Evolutionary conservation across 2,329 filamentous ascomycete genomes (phyloP).

Genomic region (Pseudogymnoascus pannorum): DNA sequence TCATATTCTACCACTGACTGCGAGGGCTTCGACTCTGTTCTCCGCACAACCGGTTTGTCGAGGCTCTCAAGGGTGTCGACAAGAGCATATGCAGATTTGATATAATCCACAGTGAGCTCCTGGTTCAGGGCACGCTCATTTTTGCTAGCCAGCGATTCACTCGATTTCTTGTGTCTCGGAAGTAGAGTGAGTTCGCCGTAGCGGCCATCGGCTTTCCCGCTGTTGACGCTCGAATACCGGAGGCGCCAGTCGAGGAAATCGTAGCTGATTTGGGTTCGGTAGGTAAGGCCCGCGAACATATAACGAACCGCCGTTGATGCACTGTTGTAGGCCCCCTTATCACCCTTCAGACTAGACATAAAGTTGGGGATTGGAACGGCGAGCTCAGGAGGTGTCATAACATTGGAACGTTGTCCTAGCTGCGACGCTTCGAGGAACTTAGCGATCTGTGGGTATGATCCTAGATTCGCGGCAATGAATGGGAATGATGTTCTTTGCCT

Average conservation of each 20-base stretch:
- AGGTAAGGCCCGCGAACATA: conserved; percentile 26
- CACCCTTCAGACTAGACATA: conserved; percentile 13
- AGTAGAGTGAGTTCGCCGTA: not conserved
- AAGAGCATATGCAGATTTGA: not conserved
- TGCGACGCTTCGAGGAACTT: conserved; percentile 20
- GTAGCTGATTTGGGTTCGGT: conserved; percentile 19
- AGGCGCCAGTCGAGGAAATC: conserved; percentile 21
- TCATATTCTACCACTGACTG: not conserved
- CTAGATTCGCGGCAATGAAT: conserved; percentile 13
- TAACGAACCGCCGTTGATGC: conserved; percentile 24
- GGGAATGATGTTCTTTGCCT: conserved; percentile 20
- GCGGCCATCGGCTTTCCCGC: conserved; percentile 25
- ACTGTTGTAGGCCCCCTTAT: not conserved
- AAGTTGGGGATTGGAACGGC: conserved; percentile 22
- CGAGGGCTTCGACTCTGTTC: not conserved
- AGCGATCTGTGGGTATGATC: conserved; percentile 13
- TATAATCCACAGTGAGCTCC: not conserved
- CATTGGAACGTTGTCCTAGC: conserved; percentile 12
- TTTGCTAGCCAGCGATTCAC: not conserved
- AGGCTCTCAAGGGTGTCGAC: not conserved
- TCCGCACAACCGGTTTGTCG: not conserved
- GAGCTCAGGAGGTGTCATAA: conserved; percentile 24
- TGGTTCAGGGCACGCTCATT: not conserved
- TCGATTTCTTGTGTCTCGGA: not conserved
- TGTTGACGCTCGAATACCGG: conserved; percentile 24